Percentiles rank a stretch among this genome's conserved stretches.
These are phyloP conservation scores for Aspergillus avenaceus DNA, from an alignment of 495 filamentous ascomycete species.

Conservation along the genomic window DNA sequence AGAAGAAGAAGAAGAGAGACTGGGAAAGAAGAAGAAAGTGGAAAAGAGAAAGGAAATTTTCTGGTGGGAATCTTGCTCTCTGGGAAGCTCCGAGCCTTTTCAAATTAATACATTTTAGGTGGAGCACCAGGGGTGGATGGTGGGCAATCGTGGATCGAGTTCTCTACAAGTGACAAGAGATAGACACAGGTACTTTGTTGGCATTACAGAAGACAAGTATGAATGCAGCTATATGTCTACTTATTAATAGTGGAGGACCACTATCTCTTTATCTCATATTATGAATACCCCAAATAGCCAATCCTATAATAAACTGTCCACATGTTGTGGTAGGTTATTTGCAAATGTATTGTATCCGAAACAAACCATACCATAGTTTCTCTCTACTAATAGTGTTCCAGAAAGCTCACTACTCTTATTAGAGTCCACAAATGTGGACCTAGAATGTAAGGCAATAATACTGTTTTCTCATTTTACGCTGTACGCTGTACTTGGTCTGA, in stretches of 20 bases:
- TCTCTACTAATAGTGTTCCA: no score
- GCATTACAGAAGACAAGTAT: slow-evolving; percentile 3
- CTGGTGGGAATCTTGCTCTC: slow-evolving; percentile 10
- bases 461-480: no score
- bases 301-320: neutral
- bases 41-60: slow-evolving; percentile 7
- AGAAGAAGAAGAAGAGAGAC: neutral
- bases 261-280: neutral
- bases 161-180: slow-evolving; percentile 15
- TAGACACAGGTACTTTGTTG: slow-evolving; percentile 8
- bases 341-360: neutral
- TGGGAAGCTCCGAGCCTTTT: slow-evolving; percentile 16
- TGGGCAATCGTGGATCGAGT: slow-evolving; percentile 21
- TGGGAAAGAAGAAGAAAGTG: slow-evolving; percentile 1
- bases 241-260: no score
- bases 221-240: neutral
- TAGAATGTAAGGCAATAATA: no score
- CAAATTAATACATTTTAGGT: slow-evolving; percentile 19
- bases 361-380: neutral
- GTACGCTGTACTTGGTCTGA: no score
- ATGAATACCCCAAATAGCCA: no score
- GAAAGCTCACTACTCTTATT: no score
- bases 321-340: neutral
- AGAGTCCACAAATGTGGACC: no score
- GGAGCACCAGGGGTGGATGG: slow-evolving; percentile 14